These are phyloP conservation scores for Ceratobasidium sp. DNA, from an alignment of 1,284 basidiomycete species.

Conservation along the genomic window DNA sequence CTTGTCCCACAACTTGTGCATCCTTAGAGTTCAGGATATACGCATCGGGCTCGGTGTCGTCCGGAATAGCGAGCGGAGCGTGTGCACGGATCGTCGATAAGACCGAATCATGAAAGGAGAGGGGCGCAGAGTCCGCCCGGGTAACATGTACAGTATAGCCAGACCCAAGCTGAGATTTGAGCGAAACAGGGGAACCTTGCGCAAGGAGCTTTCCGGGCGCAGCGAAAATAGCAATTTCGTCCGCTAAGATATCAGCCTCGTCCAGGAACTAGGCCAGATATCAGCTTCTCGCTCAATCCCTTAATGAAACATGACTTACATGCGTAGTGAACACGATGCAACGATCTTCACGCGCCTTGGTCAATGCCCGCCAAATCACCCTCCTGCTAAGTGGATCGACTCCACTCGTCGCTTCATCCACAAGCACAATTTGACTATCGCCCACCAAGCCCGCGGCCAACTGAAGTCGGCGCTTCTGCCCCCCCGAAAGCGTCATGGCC, in stretches of 20 bases:
- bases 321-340: constrained; percentile 78
- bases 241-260: constrained; percentile 81
- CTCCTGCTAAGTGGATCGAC: constrained; percentile 82
- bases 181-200: constrained; percentile 73
- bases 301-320: constrained; percentile 55
- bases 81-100: constrained; percentile 60
- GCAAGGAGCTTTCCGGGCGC: constrained; percentile 80
- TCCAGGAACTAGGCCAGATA: constrained; percentile 68
- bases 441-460: constrained; percentile 80
- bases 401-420: constrained; percentile 79
- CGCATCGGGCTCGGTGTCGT: constrained; percentile 58
- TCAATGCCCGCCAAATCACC: constrained; percentile 79
- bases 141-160: constrained; percentile 73
- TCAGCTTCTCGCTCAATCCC: not conserved
- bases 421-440: constrained; percentile 71
- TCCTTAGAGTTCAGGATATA: constrained; percentile 72
- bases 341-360: constrained; percentile 69
- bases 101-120: constrained; percentile 50
- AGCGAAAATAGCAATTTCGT: constrained; percentile 77
- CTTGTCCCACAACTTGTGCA: constrained; percentile 62
- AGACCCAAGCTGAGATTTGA: constrained; percentile 77
- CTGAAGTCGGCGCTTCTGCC: constrained; percentile 85
- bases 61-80: constrained; percentile 62
- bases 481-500: constrained; percentile 74
- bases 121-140: constrained; percentile 53